These are phyloP conservation scores for Lablab purpureus DNA, from an alignment of 306 rosid species.

Conservation along the genomic window DNA sequence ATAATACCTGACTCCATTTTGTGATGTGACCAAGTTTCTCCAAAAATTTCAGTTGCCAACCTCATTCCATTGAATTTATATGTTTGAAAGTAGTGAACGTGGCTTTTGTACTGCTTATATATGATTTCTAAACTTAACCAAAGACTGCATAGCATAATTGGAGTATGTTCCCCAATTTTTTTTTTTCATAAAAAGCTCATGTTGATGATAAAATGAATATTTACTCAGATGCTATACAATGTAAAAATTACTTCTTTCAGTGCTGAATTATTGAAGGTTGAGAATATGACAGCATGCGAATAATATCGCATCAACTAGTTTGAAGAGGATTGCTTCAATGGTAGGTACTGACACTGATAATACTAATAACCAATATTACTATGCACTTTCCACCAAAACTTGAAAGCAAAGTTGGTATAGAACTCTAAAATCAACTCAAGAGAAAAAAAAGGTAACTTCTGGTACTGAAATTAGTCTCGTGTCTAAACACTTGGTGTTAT, in stretches of 20 bases:
- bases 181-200: too few relatives aligned
- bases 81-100: too few relatives aligned
- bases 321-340: slow-evolving; percentile 17
- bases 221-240: background rate
- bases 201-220: background rate
- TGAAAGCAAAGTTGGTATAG: background rate
- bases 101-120: too few relatives aligned
- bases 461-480: slow-evolving; percentile 5
- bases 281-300: background rate
- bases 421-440: background rate
- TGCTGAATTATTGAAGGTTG: background rate
- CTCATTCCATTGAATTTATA: background rate
- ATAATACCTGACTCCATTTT: too few relatives aligned
- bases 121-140: too few relatives aligned
- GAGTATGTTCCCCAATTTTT: background rate
- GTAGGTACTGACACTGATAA: slow-evolving; percentile 4
- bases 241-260: background rate
- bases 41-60: background rate
- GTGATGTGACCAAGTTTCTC: background rate
- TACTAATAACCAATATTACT: slow-evolving; percentile 2
- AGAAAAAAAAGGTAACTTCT: background rate
- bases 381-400: background rate
- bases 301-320: background rate
- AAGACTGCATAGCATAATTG: background rate
- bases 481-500: background rate